Base-by-base conservation (phyloP, 2,329 filamentous ascomycete genomes). In the Pyrenophora seminiperda region DNA sequence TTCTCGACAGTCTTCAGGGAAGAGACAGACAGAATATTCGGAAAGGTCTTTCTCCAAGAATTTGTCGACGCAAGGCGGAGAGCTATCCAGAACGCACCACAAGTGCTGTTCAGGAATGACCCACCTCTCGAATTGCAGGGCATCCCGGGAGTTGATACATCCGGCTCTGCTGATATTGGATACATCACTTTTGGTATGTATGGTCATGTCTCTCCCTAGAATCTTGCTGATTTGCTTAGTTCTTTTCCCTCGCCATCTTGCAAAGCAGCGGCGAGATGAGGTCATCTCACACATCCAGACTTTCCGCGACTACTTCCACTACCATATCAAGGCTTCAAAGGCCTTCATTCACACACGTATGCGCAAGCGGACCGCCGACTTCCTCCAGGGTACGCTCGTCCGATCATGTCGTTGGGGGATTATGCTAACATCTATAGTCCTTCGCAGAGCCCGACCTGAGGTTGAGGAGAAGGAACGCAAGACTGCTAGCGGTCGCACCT, bases 221-320 rank as follows among this genome's bases (percentile, higher is more conserved):
- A 19, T 11, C 3, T 20, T 14, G 47, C 64, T 72, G 32, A 73
- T 39, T 7, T 6, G 1, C 18, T 1, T 38, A 95, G 94, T 97
- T 39, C 83, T 99, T 34, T 99, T 99, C 79, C 93, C 94, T 38
- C 88, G 94, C 59, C 95, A 99, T 75, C 81, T 99, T 60, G 93
- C 91, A 11, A 85, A 86, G 11, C 91, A 97, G 75, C 85, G 91
- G 71, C 90, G 95, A 78, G 88, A 90, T 53, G 92, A 97, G 61
- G 92, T 95, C 72, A 99, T 99, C 64, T 97, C 92, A 41, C 95
- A 99, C 74, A 97, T 99, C 67, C 95, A 99, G 77, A 99, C 94
- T 11, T 99, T 99, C 89, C 90, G 94, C 62, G 94, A 99, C 73
- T 99, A 99, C 77, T 99, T 99, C 82, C 94, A 99, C 76, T 99